Percentiles rank a stretch among this genome's conserved stretches.
Conservation (phyloP, 2,329 filamentous ascomycete genomes). For the Lithohypha guttulata region DNA sequence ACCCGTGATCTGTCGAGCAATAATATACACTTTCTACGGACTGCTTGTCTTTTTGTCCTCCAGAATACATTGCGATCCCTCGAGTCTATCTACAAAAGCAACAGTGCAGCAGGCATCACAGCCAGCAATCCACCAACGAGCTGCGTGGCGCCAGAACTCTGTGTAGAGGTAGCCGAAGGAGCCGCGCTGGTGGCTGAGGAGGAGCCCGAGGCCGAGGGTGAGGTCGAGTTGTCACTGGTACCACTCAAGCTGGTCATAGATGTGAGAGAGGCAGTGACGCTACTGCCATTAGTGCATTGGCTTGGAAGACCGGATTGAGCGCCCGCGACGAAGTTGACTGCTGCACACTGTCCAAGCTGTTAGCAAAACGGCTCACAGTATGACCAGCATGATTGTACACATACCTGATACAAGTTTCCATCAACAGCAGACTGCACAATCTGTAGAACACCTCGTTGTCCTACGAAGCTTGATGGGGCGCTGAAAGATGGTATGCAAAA, state of each 20-base stretch:
- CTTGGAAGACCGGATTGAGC: conserved; percentile 20
- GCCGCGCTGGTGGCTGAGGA: conserved; percentile 8
- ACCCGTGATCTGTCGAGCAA: no score
- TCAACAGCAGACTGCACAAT: conserved; percentile 15
- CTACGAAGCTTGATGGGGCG: conserved; percentile 20
- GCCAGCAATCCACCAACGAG: neutral
- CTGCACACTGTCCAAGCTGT: conserved; percentile 13
- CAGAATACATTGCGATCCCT: neutral
- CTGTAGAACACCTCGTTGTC: conserved; percentile 14
- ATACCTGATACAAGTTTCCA: conserved; percentile 17
- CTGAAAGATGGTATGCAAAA: conserved; percentile 54
- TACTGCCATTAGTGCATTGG: conserved; percentile 50
- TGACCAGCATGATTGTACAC: no score
- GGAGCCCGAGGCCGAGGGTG: conserved; percentile 3
- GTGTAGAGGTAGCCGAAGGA: conserved; percentile 1
- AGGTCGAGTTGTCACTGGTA: conserved; percentile 7
- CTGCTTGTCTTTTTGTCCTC: no score
- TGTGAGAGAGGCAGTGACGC: conserved; percentile 35
- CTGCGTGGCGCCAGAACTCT: neutral
- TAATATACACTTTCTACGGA: no score
- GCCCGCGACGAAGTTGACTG: conserved; percentile 18
- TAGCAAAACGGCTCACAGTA: no score
- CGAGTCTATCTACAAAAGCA: neutral
- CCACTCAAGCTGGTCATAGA: conserved; percentile 11
- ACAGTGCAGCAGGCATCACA: neutral